A percentile compares a stretch with the other conserved stretches of the same genome.
Evolutionary conservation across 495 filamentous ascomycete genomes (phyloP).

Genomic region (Trypethelium eluteriae): DNA sequence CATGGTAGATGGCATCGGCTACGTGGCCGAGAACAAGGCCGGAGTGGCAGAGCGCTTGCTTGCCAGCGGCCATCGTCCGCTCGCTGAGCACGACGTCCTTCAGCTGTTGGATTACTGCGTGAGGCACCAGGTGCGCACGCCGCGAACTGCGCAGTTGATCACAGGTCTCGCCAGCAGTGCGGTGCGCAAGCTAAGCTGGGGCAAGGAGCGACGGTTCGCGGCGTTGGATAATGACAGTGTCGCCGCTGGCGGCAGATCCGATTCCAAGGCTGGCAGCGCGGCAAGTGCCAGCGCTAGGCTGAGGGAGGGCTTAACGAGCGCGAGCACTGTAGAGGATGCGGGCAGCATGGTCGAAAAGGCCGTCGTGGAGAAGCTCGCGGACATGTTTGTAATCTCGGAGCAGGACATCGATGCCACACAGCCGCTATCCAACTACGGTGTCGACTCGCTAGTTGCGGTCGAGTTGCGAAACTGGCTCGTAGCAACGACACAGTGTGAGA

Average conservation of each 20-base stretch:
- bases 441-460: constrained; percentile 11
- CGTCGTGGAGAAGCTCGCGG: neutral
- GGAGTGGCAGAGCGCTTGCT: neutral
- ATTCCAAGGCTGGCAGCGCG: neutral
- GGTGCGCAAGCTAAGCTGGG: neutral
- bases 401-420: neutral
- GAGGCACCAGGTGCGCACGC: neutral
- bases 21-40: constrained; percentile 10
- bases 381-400: neutral
- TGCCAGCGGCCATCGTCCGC: neutral
- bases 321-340: neutral
- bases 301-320: neutral
- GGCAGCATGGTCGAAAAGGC: neutral
- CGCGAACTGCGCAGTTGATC: neutral
- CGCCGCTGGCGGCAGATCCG: neutral
- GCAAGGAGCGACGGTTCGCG: neutral
- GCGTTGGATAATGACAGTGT: neutral
- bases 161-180: neutral
- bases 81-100: neutral
- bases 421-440: neutral
- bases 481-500: neutral
- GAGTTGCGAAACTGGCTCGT: constrained; percentile 11
- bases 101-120: neutral
- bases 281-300: neutral
- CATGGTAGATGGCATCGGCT: constrained; percentile 4